Base-by-base conservation (phyloP, 164 flowering plant genomes). In the Chimonanthus praecox region DNA sequence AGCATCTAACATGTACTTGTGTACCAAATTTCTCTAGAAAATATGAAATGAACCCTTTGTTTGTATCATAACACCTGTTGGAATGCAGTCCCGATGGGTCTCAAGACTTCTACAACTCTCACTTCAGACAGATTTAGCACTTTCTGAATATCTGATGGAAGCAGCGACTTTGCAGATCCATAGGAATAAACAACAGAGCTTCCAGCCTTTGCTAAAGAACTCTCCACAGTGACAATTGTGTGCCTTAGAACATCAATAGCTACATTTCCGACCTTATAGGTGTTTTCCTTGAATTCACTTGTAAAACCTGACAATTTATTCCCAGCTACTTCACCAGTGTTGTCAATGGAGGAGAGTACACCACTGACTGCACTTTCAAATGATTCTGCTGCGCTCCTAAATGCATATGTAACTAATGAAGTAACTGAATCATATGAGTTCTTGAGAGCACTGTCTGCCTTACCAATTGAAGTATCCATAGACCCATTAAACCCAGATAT, bases 121-220 rank as follows among this genome's bases (percentile, higher is more conserved):
- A 79, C 87, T 84, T 92, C 97, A 64, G 84, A 85, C n/a, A 70
- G 60, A 78, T 77, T 87, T 44, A 94, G 80, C 4, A 72, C 83
- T 75, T 80, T 82, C 64, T 70, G 85, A 46, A 87, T 51, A 71
- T 88, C 97, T 73, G 86, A 77, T 80, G 99, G 97, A 78, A 92
- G 93, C 47, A 80, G 66, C 48, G 82, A 85, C 80, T 91, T 94
- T 49, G 85, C 84, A 64, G 87, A 84, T 13, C 85, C 87, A 80
- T 89, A 92, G 64, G 85, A 88, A 75, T 80, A 84, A 64, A 80
- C 80, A 73, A 87, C 76, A 75, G 74, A 78, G 18, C 76, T 80
- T 49, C 83, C 82, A 47, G 90, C 95, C 68, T 82, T 82, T 33
- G 82, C 70, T 45, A 90, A 58, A 71, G 84, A 86, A 73, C 85